phyloP scores from a whole-genome alignment of 2,329 filamentous ascomycete species.

The Davidsoniella virescens region DNA sequence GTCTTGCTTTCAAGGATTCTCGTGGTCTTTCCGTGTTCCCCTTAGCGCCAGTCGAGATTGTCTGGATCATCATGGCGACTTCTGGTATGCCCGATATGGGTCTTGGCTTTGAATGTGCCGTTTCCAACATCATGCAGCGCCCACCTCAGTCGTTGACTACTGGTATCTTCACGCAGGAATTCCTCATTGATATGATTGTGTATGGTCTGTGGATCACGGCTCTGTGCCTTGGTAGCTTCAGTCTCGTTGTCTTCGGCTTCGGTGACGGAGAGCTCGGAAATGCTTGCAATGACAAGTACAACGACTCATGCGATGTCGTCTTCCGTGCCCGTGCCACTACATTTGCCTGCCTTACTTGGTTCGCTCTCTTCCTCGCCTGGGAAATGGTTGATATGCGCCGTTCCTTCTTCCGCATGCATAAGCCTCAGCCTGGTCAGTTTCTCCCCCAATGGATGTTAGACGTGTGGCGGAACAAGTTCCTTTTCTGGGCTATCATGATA shows the following conservation, averaged over 20 bases:
- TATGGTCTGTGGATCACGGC: constrained; percentile 54
- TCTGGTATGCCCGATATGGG: constrained; percentile 63
- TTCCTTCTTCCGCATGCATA: constrained; percentile 55
- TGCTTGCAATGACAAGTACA: constrained; percentile 44
- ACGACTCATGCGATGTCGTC: constrained; percentile 39
- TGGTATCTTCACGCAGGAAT: constrained; percentile 50
- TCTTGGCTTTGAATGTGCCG: constrained; percentile 54
- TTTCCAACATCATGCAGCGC: constrained; percentile 50
- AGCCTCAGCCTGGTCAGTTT: constrained; percentile 42
- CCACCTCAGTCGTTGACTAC: constrained; percentile 46
- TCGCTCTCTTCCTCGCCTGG: constrained; percentile 62
- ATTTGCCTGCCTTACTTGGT: constrained; percentile 62
- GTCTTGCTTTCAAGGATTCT: constrained; percentile 54
- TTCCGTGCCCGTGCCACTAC: constrained; percentile 59
- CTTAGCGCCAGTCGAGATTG: constrained; percentile 56
- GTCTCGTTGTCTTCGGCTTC: constrained; percentile 48
- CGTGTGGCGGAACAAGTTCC: constrained; percentile 56
- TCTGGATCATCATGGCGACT: constrained; percentile 72
- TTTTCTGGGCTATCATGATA: constrained; percentile 45
- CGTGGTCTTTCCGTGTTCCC: constrained; percentile 54
- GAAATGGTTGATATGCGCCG: constrained; percentile 59
- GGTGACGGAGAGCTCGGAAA: constrained; percentile 40
- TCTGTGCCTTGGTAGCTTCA: constrained; percentile 46
- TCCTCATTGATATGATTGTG: constrained; percentile 49
- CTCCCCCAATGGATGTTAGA: constrained; percentile 51